Evolutionary conservation across 768 basidiomycete species (phyloP), one percentile per base, ranked within the genome.

Genomic region (Suillus sp.): DNA sequence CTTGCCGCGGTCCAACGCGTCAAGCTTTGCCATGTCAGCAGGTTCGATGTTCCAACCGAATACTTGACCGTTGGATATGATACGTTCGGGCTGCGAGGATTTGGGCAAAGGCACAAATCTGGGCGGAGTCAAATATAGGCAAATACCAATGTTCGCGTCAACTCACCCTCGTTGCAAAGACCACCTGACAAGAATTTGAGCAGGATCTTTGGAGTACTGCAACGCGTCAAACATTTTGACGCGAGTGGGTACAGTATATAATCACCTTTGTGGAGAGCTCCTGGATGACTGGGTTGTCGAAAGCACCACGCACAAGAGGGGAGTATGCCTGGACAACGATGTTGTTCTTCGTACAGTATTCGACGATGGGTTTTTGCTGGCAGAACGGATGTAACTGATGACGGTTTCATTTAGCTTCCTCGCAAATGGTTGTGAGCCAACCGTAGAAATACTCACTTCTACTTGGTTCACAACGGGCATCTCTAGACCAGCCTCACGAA

Each of bases 151-250:
- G n/a, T n/a, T 14, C 67, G 48, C 27, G 14, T 6, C 32, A 22
- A 74, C 82, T 63, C 67, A 89, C 88, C 86, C 85, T 67, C 81
- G 83, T 70, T 95, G 93, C 18, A 96, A 78, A 18, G 92, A 93
- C 91, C 93, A 95, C 16, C 93, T 85, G 61, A 95, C 77, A n/a
- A 95, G 81, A 42, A 95, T 80, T 67, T 95, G 93, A 35, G 91
- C 86, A 16, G 83, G 81, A 40, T 85, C 83, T 59, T 84, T 83
- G 54, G 77, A 72, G 68, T 86, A 75, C 86, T 90, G 63, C 4
- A 25, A 57, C 25, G 7, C 18, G 20, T 57, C 16, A 50, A 27
- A 40, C 18, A 57, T 18, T 11, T 38, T 27, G 37, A 25, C 55
- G 9, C 37, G 18, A 40, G 25, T 18, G 27, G 25, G 27, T 4